Base-by-base conservation (phyloP, 2,329 filamentous ascomycete species). In the Penicillium capsulatum region DNA sequence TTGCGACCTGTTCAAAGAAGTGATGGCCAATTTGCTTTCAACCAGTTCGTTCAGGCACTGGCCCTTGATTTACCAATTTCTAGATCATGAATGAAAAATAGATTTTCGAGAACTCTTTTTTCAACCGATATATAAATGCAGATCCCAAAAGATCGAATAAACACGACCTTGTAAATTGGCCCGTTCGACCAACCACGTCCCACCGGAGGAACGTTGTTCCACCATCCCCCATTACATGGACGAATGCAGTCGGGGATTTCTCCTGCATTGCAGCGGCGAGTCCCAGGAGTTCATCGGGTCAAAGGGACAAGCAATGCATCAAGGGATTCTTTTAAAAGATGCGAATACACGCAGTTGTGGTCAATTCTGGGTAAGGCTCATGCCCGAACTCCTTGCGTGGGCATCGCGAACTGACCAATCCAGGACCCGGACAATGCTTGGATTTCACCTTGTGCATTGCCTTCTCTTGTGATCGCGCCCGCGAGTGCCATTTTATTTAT, bases 341-440 rank as follows among this genome's bases (percentile, higher is more conserved):
- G 22, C 7, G 29, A 32, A 32, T 1, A 17, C 14, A 31, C 36
- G 16, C 11, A 33, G 24, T 38, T 55, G 52, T 44, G 38, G 36
- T 15, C 43, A 40, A 8, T 41, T 55, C 24, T 55, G 52, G 52
- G 52, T 55, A 42, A 34, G 46, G 8, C 30, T 26, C 2, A 8
- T 22, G 19, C 9, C 9, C 9, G 19, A 22, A 9, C 31, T 17
- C 32, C 26, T 45, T 40, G 33, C 36, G 33, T 31, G 9, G 34
- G 31, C n/a, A 32, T 4, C 11, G 20, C 20, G 15, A 16, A 28
- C 47, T 51, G 34, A 54, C 48, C 26, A 35, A 42, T 37, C 27
- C 40, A 68, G 65, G 62, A 68, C 48, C 60, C 64, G 26, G 48
- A 54, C 22, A 60, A 60, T 47, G 65, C 65, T 17, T 57, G 54